Evolutionary conservation across 306 rosid genomes (phyloP), one percentile per base, ranked within the genome.

Genomic region (Cyamopsis tetragonoloba): DNA sequence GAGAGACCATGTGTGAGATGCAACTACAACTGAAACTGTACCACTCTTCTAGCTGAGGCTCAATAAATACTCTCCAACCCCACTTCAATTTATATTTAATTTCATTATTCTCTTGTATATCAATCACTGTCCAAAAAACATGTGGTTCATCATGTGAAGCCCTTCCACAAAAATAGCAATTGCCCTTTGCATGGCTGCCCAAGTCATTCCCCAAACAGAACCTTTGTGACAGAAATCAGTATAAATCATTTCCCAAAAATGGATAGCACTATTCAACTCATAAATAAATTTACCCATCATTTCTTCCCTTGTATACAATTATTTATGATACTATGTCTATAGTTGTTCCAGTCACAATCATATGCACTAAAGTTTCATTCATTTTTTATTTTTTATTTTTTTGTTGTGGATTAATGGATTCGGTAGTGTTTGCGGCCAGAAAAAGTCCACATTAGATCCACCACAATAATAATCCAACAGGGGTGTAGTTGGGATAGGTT

Each of bases 61-160:
- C 76, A 77, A 82, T 89, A 84, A 84, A 82, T 88, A 72, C 62
- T 39, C 61, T 35, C 39, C 47, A 63, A 11, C 30, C 35, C 60
- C 31, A 27, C 57, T 24, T 48, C 54, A 35, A 63, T 64, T 67
- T 46, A 37, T 47, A 55, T 69, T 57, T 43, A 50, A 50, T 61
- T 68, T 71, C 63, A 32, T n/a, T 38, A 41, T 66, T 72, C 72
- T 76, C 78, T 70, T n/a, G n/a, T 19, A 56, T 24, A 66, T 62
- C 79, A 72, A 41, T 78, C 87, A 73, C 81, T 50, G 46, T 61
- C 81, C 68, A 68, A 32, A 56, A 17, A 42, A 79, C 87, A 79
- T 81, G 84, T 81, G 84, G 50, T 75, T 62, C 62, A 44, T 77
- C 87, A 85, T 72, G 86, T 77, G 80, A 81, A 66, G 18, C 39